These are phyloP conservation scores for Colletotrichum neosansevieriae DNA, from an alignment of 2,329 filamentous ascomycete species.

Conservation along the genomic window DNA sequence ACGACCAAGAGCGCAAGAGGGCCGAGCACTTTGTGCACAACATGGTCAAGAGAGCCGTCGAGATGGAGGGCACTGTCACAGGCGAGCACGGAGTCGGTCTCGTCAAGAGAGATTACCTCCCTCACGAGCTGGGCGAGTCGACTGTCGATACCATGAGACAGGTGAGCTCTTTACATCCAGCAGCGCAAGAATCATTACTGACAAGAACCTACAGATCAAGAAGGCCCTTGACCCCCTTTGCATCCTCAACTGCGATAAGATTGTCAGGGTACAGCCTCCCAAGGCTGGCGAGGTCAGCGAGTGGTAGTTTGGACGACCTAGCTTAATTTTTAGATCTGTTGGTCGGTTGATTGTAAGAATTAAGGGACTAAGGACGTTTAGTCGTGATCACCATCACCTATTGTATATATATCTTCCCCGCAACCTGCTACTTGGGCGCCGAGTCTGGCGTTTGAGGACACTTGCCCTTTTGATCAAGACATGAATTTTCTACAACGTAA, in stretches of 20 bases:
- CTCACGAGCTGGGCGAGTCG: conserved; percentile 78
- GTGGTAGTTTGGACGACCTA: conserved; percentile 50
- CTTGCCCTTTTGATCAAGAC: neutral
- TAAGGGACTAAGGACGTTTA: neutral
- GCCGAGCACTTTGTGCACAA: conserved; percentile 80
- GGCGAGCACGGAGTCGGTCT: conserved; percentile 88
- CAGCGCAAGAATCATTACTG: too few relatives aligned
- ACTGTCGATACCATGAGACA: conserved; percentile 88
- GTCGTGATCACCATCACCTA: neutral
- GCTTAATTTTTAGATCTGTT: neutral
- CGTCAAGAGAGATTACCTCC: conserved; percentile 86
- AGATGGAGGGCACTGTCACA: conserved; percentile 87
- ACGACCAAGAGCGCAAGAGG: conserved; percentile 73
- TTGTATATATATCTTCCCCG: conserved; percentile 23
- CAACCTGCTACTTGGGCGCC: conserved; percentile 8
- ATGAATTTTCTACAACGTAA: neutral
- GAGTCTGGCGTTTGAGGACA: conserved; percentile 5
- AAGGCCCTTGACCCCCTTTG: conserved; percentile 82
- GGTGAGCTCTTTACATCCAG: conserved; percentile 56
- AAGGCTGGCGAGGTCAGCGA: conserved; percentile 60
- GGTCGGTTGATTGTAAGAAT: conserved; percentile 18
- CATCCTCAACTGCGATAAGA: conserved; percentile 77
- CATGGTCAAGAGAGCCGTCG: conserved; percentile 88
- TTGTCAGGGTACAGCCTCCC: conserved; percentile 71
- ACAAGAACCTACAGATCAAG: conserved; percentile 70